Percentiles rank a stretch among this genome's conserved stretches.
These are phyloP conservation scores for Musa acuminata DNA, from an alignment of 176 grass and related monocot genomes.

Conservation along the genomic window DNA sequence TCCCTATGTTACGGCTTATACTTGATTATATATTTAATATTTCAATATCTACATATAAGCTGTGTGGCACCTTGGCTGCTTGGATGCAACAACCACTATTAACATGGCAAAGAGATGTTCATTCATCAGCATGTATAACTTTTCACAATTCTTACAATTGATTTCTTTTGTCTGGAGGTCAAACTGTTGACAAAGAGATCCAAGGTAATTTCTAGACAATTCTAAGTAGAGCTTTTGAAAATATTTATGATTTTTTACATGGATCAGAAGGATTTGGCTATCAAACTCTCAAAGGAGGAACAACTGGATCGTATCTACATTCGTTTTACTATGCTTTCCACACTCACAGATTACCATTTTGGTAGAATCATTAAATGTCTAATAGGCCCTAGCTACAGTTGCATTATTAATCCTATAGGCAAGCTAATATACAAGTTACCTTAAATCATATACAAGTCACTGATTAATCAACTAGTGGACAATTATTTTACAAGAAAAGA, in stretches of 20 bases:
- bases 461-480: neutral
- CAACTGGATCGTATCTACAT: neutral
- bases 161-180: too few relatives aligned
- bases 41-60: neutral
- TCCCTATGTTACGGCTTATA: neutral
- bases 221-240: too few relatives aligned
- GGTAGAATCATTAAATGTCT: neutral
- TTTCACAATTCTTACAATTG: too few relatives aligned
- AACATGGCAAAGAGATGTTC: too few relatives aligned
- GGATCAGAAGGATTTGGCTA: neutral
- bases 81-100: too few relatives aligned
- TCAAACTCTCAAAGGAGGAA: neutral
- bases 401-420: neutral
- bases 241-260: neutral
- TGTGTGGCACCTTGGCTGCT: neutral
- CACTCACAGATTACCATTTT: neutral
- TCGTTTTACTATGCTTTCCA: neutral
- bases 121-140: too few relatives aligned
- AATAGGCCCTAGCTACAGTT: neutral
- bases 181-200: too few relatives aligned
- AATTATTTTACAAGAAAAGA: neutral
- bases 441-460: neutral
- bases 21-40: neutral
- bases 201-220: too few relatives aligned
- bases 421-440: neutral